Evolutionary conservation across 148 eudicot genomes (phyloP).

Genomic region (Limonium bicolor): DNA sequence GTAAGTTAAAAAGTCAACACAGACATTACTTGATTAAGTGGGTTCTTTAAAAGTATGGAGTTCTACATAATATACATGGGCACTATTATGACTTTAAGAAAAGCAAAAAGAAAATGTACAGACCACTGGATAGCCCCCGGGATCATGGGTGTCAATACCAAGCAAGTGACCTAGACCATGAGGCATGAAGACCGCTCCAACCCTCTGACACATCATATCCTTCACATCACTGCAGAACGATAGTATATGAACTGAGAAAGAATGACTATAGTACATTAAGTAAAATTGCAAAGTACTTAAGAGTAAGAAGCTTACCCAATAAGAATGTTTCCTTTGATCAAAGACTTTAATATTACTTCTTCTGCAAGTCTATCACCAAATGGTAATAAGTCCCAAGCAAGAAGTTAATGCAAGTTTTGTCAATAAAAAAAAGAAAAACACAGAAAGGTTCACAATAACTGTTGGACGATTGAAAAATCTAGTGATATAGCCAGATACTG

Average conservation of each 20-base stretch:
- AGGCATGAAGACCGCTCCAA: constrained; percentile 95
- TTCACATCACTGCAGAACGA: constrained; percentile 49
- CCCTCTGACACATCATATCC: constrained; percentile 69
- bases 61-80: too few species aligned
- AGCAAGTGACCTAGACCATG: constrained; percentile 97
- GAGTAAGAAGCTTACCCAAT: constrained; percentile 32
- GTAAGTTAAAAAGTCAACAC: neutral
- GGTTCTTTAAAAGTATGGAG: too few species aligned
- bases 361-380: constrained; percentile 81
- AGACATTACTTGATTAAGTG: too few species aligned
- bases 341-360: constrained; percentile 42
- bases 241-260: too few species aligned
- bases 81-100: neutral
- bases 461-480: too few species aligned
- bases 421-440: neutral
- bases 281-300: neutral
- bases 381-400: too few species aligned
- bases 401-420: constrained; percentile 9
- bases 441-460: too few species aligned
- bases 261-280: too few species aligned
- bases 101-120: neutral
- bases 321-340: constrained; percentile 60
- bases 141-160: constrained; percentile 99
- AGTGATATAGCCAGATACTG: too few species aligned
- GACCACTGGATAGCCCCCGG: constrained; percentile 92